Evolutionary conservation across 1,284 basidiomycete species (phyloP), one percentile per base, ranked within the genome.

Genomic region (Meripilus lineatus): DNA sequence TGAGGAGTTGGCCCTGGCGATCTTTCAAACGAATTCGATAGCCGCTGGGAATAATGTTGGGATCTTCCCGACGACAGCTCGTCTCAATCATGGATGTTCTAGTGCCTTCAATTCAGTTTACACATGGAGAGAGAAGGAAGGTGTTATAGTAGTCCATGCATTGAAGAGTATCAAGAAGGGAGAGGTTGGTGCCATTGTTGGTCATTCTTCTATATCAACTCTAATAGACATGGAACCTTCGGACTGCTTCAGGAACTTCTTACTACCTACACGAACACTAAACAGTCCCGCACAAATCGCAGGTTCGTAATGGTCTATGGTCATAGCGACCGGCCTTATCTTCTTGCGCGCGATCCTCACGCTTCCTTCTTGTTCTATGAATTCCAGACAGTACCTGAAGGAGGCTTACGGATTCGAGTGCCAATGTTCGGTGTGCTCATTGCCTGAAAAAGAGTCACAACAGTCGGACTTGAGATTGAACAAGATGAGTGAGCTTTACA

Each of bases 11-110:
- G 73, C 74, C 0, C 58, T 83, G 18, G 77, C 78, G 0, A 82
- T 80, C 45, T 78, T 82, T 57, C 72, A 80, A 55, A 82, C 80
- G 3, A 84, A 83, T 53, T 78, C 75, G 1, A 76, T 82, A 4
- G 61, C 72, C 2, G 72, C 76, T 8, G 75, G 73, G 1, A 34
- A 44, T 0, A 59, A 58, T 22, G 74, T 75, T 3, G 81, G 79
- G 0, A 65, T 84, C 13, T 83, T 83, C 55, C 79, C 79, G 11
- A 65, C 58, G 18, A 79, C 77, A 68, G 78, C 79, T 8, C 65
- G 81, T 35, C 51, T 83, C 44, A 84, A 84, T 51, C 81, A 83
- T 49, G 80, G 76, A 0, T 83, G 80, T 55, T 74, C 79, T 3
- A 67, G 70, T 43, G 77, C 78, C 7, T 82, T 83, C 62, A 82